phyloP scores from a whole-genome alignment of 805 yeast species.

The Vanderwaltozyma tropicalis region DNA sequence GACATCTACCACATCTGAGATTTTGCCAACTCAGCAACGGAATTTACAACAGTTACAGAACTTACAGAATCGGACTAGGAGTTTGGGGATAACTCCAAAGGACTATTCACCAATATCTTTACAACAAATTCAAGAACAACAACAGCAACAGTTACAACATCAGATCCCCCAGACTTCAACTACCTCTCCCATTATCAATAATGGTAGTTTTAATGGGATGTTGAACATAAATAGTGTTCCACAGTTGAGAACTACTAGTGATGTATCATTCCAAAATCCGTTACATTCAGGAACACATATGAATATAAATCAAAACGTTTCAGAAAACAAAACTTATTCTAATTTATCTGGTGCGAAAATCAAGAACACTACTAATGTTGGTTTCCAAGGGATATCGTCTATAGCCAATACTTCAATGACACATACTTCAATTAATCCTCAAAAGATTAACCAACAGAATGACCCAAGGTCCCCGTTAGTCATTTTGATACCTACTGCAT shows the following conservation, averaged over 20 bases:
- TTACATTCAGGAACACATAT: background rate
- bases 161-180: background rate
- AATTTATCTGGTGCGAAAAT: too few relatives aligned
- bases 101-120: background rate
- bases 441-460: slow-evolving; percentile 4
- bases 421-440: background rate
- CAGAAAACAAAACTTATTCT: too few relatives aligned
- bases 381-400: slow-evolving; percentile 1
- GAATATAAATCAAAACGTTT: too few relatives aligned
- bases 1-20: slow-evolving; percentile 23
- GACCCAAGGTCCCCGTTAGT: slow-evolving; percentile 43
- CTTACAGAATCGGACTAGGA: slow-evolving; percentile 18
- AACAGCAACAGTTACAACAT: background rate
- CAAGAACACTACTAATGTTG: background rate
- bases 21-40: slow-evolving; percentile 34
- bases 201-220: background rate
- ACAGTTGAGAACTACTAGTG: background rate
- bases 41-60: slow-evolving; percentile 36
- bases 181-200: background rate
- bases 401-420: background rate
- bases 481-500: slow-evolving; percentile 43
- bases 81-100: background rate
- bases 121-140: slow-evolving; percentile 7
- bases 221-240: background rate
- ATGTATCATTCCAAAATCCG: background rate